Evolutionary conservation across 345 rosid genomes (phyloP).

Genomic region (Mangifera indica): DNA sequence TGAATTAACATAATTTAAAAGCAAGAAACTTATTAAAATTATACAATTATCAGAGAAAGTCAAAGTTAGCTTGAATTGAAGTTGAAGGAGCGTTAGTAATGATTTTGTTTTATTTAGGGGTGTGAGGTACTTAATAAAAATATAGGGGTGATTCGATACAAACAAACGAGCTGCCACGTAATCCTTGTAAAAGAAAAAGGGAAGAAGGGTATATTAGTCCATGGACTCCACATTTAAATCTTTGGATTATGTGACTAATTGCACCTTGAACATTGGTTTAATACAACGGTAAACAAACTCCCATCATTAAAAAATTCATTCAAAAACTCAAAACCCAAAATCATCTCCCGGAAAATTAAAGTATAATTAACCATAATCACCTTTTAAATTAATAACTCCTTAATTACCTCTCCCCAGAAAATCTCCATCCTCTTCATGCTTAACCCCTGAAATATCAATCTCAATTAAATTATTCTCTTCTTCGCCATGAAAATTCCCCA

Average conservation of each 20-base stretch:
- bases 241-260: conserved; percentile 24
- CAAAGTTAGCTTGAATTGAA: too few species aligned
- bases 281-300: conserved; percentile 14
- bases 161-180: conserved; percentile 14
- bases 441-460: conserved; percentile 52
- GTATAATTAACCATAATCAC: too few species aligned
- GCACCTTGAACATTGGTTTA: conserved; percentile 10
- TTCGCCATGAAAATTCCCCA: conserved; percentile 37
- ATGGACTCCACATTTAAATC: conserved; percentile 2
- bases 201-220: conserved; percentile 15
- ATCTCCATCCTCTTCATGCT: too few species aligned
- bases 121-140: too few species aligned
- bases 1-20: too few species aligned
- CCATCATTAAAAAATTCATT: not conserved
- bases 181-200: not conserved
- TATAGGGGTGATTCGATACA: not conserved
- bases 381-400: not conserved
- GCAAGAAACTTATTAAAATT: too few species aligned
- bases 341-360: too few species aligned
- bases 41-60: too few species aligned
- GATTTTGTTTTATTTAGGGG: too few species aligned
- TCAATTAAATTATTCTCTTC: conserved; percentile 76
- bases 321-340: conserved; percentile 2
- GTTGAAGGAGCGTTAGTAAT: too few species aligned
- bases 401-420: not conserved